Evolutionary conservation across 2,329 filamentous ascomycete species (phyloP).

Genomic region (Juglanconis oblonga): DNA sequence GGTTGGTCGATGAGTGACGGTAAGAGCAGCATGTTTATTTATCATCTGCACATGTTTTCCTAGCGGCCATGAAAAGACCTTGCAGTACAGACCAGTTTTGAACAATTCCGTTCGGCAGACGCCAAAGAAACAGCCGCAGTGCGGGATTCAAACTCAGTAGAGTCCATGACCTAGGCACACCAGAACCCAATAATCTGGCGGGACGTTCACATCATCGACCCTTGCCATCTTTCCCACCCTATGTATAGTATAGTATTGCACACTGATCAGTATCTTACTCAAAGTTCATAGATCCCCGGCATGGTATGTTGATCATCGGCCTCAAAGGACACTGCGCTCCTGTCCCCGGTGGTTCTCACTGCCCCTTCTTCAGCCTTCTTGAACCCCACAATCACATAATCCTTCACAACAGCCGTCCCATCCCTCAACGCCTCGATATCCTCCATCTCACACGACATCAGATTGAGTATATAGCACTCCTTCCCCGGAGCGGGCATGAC

Average conservation of each 20-base stretch:
- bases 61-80: too few species aligned
- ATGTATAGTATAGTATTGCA: not conserved
- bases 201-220: too few species aligned
- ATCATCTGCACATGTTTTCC: too few species aligned
- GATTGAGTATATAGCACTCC: conserved; percentile 12
- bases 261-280: not conserved
- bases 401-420: conserved; percentile 21
- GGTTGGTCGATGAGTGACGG: too few species aligned
- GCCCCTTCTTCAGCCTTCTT: not conserved
- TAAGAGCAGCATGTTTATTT: too few species aligned
- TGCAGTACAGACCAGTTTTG: too few species aligned
- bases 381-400: conserved; percentile 22
- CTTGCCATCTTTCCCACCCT: too few species aligned
- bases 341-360: not conserved
- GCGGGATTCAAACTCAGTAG: too few species aligned
- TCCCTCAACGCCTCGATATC: conserved; percentile 19
- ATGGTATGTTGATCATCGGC: not conserved
- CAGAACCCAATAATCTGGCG: too few species aligned
- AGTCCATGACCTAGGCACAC: too few species aligned
- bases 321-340: not conserved
- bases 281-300: conserved; percentile 1
- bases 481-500: conserved; percentile 1
- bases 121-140: too few species aligned
- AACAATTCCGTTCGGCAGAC: too few species aligned
- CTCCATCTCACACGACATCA: conserved; percentile 17